phyloP scores from a whole-genome alignment of 2,329 filamentous ascomycete genomes.

The Calonectria pseudoturangicola region DNA sequence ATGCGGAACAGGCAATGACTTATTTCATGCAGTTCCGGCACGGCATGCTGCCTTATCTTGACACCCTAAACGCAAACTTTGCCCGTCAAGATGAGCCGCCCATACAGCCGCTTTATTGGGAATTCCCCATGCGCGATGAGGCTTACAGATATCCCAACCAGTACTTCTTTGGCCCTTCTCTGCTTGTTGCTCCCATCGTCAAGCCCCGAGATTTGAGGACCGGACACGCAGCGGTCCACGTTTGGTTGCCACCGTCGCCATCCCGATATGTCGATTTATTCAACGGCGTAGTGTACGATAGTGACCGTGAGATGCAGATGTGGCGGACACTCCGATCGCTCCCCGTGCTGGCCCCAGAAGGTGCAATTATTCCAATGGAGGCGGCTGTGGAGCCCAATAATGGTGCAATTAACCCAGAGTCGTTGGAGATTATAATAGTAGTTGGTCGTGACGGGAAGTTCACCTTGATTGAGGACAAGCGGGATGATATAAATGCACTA shows the following conservation, averaged over 20 bases:
- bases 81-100: constrained; percentile 67
- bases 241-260: constrained; percentile 72
- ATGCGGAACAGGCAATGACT: constrained; percentile 67
- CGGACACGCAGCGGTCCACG: constrained; percentile 67
- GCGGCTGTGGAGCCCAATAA: constrained; percentile 61
- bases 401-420: constrained; percentile 67
- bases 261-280: constrained; percentile 75
- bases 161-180: constrained; percentile 74
- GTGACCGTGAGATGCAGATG: constrained; percentile 70
- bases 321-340: constrained; percentile 66
- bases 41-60: constrained; percentile 75
- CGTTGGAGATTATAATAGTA: constrained; percentile 69
- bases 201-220: constrained; percentile 67
- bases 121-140: constrained; percentile 68
- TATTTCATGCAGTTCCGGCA: constrained; percentile 73
- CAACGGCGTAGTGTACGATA: constrained; percentile 74
- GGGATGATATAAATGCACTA: constrained; percentile 26
- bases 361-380: constrained; percentile 76
- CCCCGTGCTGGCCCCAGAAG: constrained; percentile 74
- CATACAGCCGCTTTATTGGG: constrained; percentile 79
- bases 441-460: constrained; percentile 69
- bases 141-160: constrained; percentile 75
- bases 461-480: constrained; percentile 68
- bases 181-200: constrained; percentile 75
- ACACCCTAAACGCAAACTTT: constrained; percentile 72